Evolutionary conservation across 2,329 filamentous ascomycete genomes (phyloP).

Genomic region (Aureobasidium namibiae): DNA sequence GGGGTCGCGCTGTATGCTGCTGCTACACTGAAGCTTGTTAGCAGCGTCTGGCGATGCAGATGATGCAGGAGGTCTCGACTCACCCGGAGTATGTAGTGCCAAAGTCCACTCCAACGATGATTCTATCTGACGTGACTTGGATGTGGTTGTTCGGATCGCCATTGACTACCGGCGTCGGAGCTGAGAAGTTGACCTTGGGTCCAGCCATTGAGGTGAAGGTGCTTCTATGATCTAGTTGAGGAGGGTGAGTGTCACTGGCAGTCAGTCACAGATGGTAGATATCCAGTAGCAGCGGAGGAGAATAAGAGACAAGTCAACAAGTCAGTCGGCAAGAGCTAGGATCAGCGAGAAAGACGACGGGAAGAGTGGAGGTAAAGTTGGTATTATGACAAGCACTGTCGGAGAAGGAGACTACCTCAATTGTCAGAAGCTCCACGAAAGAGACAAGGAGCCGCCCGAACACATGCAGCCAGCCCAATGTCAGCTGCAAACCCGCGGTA

Average conservation of each 20-base stretch:
- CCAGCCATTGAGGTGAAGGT: neutral
- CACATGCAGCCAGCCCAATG: constrained; percentile 2
- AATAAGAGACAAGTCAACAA: neutral
- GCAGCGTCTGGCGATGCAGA: neutral
- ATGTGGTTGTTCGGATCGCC: neutral
- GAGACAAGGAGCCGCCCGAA: neutral
- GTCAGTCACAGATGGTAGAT: neutral
- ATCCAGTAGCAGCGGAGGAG: neutral
- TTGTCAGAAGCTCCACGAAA: neutral
- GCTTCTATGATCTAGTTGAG: neutral
- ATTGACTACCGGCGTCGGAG: neutral
- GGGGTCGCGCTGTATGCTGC: constrained; percentile 55
- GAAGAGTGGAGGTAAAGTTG: neutral
- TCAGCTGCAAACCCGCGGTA: neutral
- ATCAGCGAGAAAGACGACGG: neutral
- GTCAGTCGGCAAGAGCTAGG: neutral
- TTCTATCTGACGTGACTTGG: constrained; percentile 3
- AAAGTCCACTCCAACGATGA: constrained; percentile 68
- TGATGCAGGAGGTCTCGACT: neutral
- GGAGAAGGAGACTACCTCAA: constrained; percentile 3
- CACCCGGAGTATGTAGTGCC: constrained; percentile 61
- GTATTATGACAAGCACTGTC: constrained; percentile 8
- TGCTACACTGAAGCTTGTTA: constrained; percentile 47
- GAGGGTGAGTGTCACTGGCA: neutral
- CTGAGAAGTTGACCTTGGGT: constrained; percentile 2